Conservation (phyloP, 768 basidiomycete genomes). For the Pseudohyphozyma bogoriensis region DNA sequence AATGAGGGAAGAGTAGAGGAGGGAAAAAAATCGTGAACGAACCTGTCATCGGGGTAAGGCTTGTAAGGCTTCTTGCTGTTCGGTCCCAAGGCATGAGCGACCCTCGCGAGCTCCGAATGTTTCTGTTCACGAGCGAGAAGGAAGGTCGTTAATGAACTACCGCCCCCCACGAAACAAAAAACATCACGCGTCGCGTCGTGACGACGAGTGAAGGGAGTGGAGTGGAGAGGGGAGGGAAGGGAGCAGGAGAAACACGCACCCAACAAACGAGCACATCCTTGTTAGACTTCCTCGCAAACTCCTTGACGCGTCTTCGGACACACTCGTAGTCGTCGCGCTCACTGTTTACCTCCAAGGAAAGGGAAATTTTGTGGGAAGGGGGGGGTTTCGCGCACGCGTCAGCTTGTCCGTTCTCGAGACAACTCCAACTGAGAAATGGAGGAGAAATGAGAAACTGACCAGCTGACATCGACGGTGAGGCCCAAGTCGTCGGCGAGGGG, state of each 20-base stretch:
- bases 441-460: background rate
- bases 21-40: background rate
- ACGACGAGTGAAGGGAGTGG: no score
- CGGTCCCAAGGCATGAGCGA: constrained; percentile 16
- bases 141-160: no score
- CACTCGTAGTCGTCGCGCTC: constrained; percentile 23
- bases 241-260: constrained; percentile 19
- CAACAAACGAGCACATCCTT: constrained; percentile 25
- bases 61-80: background rate
- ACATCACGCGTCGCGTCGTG: background rate
- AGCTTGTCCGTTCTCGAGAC: background rate
- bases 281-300: constrained; percentile 8
- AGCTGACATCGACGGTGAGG: constrained; percentile 16
- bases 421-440: background rate
- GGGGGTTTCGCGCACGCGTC: background rate
- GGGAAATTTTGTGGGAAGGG: no score
- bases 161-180: no score
- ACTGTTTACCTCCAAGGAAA: background rate
- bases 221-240: background rate
- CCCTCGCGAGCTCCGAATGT: constrained; percentile 18
- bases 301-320: constrained; percentile 3
- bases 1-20: background rate
- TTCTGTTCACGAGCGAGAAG: constrained; percentile 9
- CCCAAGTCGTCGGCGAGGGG: constrained; percentile 17
- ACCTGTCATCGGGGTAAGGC: constrained; percentile 25